Percentiles rank a stretch among this genome's conserved stretches.
phyloP scores from a whole-genome alignment of 106 monocot species.

The Iris macrosiphon region DNA sequence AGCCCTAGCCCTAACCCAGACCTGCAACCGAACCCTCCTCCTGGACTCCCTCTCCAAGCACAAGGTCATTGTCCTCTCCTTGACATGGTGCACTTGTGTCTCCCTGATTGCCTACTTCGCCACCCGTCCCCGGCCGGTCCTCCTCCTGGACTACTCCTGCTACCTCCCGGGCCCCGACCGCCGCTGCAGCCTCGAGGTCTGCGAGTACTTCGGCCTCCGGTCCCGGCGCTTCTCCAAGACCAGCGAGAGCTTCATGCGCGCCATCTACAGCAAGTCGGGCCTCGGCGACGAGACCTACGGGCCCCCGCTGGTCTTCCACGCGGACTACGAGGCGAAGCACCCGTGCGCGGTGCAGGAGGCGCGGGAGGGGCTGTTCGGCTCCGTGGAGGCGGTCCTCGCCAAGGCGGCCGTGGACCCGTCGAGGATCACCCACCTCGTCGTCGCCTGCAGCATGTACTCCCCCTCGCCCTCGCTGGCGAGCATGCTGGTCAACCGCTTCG shows the following conservation, averaged over 20 bases:
- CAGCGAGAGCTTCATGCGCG: constrained; percentile 58
- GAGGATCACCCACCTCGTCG: constrained; percentile 28
- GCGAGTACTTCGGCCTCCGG: constrained; percentile 40
- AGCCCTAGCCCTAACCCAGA: neutral
- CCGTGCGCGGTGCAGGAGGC: constrained; percentile 29
- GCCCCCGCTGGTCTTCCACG: constrained; percentile 39
- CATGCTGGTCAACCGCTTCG: constrained; percentile 28
- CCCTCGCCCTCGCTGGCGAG: constrained; percentile 40
- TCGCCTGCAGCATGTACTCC: constrained; percentile 37
- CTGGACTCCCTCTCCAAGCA: neutral
- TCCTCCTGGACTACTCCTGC: constrained; percentile 61
- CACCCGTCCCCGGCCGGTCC: constrained; percentile 30
- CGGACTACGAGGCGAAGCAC: constrained; percentile 14
- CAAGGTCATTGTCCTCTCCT: neutral
- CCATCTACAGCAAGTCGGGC: constrained; percentile 52
- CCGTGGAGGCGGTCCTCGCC: constrained; percentile 21
- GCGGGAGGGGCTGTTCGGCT: constrained; percentile 38
- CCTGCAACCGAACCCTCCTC: too few relatives aligned
- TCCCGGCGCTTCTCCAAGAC: constrained; percentile 17
- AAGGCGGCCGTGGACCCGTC: constrained; percentile 23
- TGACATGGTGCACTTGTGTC: constrained; percentile 5
- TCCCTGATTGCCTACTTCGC: constrained; percentile 3
- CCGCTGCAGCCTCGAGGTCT: constrained; percentile 31
- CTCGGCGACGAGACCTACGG: constrained; percentile 60
- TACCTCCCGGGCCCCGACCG: constrained; percentile 27